phyloP scores from a whole-genome alignment of 768 basidiomycete genomes.

The Multifurca ochricompacta region DNA sequence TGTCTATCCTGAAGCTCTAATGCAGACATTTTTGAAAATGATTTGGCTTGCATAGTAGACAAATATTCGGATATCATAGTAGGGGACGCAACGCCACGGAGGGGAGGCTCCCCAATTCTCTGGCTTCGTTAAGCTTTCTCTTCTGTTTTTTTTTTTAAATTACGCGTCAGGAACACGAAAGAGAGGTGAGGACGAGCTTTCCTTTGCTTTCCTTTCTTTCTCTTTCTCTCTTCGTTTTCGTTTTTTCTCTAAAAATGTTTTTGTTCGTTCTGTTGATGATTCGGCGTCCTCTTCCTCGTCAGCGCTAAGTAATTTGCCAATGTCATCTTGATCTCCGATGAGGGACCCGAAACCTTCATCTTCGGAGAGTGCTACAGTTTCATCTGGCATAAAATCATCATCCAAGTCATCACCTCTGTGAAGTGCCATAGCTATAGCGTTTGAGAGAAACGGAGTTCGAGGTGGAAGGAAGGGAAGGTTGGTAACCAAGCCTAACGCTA shows the following conservation, averaged over 20 bases:
- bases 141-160: slow-evolving; percentile 54
- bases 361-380: slow-evolving; percentile 54
- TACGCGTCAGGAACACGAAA: slow-evolving; percentile 7
- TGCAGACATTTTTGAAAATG: slow-evolving; percentile 57
- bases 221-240: slow-evolving; percentile 67
- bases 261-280: slow-evolving; percentile 21
- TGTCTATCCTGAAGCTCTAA: slow-evolving; percentile 75
- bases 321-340: slow-evolving; percentile 27
- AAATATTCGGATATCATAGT: slow-evolving; percentile 55
- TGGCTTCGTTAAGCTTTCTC: slow-evolving; percentile 48
- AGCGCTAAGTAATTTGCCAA: slow-evolving; percentile 36
- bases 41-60: slow-evolving; percentile 56
- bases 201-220: slow-evolving; percentile 68
- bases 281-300: slow-evolving; percentile 35
- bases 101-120: slow-evolving; percentile 30
- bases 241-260: slow-evolving; percentile 42
- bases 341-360: slow-evolving; percentile 37
- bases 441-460: slow-evolving; percentile 7
- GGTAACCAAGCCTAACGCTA: too few relatives aligned
- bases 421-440: slow-evolving; percentile 31
- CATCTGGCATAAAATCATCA: slow-evolving; percentile 72
- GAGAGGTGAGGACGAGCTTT: slow-evolving; percentile 3
- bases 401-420: slow-evolving; percentile 70
- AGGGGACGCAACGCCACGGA: slow-evolving; percentile 54
- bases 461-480: not conserved